Base-by-base conservation (phyloP, 805 yeast genomes). In the Yamadazyma phyllophila region DNA sequence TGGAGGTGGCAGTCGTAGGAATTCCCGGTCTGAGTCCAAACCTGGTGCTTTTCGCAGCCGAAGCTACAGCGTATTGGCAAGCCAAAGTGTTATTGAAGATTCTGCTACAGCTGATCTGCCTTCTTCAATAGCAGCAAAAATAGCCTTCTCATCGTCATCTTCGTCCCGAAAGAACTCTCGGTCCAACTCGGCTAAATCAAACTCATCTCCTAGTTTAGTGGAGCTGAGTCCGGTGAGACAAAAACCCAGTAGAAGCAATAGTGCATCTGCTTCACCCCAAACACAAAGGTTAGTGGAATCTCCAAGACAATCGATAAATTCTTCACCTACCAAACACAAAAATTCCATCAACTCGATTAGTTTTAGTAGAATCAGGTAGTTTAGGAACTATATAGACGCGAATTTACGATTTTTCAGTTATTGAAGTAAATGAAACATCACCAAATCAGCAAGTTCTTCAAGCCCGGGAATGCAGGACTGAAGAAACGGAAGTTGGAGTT, bases 71-170 rank as follows among this genome's bases (percentile, higher is more conserved):
- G 35, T 32, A 9, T n/a, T 39, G 13, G 14, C 32, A 11, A 36
- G 31, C 35, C 13, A 15, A 12, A 32, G 17, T 7, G 29, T 38
- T 10, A 17, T 27, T n/a, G 48, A 45, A 13, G 42, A 41, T 4
- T 35, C 45, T 12, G 35, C 30, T 7, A 20, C 37, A 10, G 12
- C 13, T 9, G 48, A 49, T 29, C 62, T 63, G 3, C 46, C 59
- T 3, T 56, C 60, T 2, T 57, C 67, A 3, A 55, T 61, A 13
- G 66, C 66, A n/a, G 63, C 63, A 7, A 58, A 57, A 46, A 41
- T 57, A 6, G 65, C 65, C 13, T 58, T 58, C 30, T 41, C 57
- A 1, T 58, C 65, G 4, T 45, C 57, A 3, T 32, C 51, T 14
- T 29, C 42, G 15, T 44, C 47, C 12, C 39, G 38, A 7, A 39